Percentiles rank a stretch among this genome's conserved stretches.
These are phyloP conservation scores for Podospora tetraspora DNA, from an alignment of 495 filamentous ascomycete species.

Conservation along the genomic window DNA sequence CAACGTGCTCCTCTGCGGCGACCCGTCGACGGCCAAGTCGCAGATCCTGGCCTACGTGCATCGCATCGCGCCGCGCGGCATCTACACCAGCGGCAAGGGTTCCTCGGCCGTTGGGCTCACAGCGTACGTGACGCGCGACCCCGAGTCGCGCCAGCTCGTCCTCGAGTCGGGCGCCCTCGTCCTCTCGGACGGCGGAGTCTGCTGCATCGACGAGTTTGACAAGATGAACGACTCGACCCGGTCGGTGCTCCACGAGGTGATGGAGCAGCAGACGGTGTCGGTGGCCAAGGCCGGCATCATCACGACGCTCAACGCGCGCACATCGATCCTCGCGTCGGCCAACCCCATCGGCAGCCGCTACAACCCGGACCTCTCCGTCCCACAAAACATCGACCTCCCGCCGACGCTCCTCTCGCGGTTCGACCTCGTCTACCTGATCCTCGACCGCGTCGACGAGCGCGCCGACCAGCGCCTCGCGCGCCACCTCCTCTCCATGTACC, in stretches of 20 bases:
- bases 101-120: conserved; percentile 98
- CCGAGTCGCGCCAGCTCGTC: conserved; percentile 86
- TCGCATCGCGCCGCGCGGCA: conserved; percentile 93
- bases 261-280: conserved; percentile 99
- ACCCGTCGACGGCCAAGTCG: conserved; percentile 94
- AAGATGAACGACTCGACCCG: conserved; percentile 97
- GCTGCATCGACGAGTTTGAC: conserved; percentile 99
- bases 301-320: conserved; percentile 92
- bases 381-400: conserved; percentile 95
- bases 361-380: conserved; percentile 90
- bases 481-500: conserved; percentile 93
- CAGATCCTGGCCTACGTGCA: conserved; percentile 92
- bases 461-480: conserved; percentile 82
- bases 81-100: conserved; percentile 96
- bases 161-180: conserved; percentile 95
- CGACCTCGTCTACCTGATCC: conserved; percentile 92
- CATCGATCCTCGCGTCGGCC: conserved; percentile 89
- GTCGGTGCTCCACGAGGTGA: conserved; percentile 96
- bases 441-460: conserved; percentile 86
- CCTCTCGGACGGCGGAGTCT: conserved; percentile 91
- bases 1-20: conserved; percentile 92
- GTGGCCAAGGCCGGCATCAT: conserved; percentile 99
- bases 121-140: conserved; percentile 90
- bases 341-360: conserved; percentile 98
- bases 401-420: conserved; percentile 93